These are phyloP conservation scores for Hibiscus mutabilis DNA, from an alignment of 345 rosid genomes.

Conservation along the genomic window DNA sequence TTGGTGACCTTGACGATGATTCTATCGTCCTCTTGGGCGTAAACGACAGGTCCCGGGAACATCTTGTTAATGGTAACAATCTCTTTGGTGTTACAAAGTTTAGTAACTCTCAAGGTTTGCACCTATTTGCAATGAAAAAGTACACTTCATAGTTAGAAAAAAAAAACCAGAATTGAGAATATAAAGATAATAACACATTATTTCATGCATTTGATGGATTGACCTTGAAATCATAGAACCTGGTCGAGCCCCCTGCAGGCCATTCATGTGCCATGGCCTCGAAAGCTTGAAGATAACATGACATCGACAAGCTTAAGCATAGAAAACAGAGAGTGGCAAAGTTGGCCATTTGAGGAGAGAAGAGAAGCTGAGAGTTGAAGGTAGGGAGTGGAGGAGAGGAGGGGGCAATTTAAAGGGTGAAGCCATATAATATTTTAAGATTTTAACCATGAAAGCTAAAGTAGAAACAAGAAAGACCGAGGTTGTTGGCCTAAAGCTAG, in stretches of 20 bases:
- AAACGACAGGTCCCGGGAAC: conserved; percentile 69
- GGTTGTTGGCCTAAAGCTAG: no score
- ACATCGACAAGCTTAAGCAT: conserved; percentile 22
- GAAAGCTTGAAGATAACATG: conserved; percentile 22
- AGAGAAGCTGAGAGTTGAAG: conserved; percentile 8
- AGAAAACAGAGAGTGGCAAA: conserved; percentile 22
- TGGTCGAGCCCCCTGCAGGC: conserved; percentile 42
- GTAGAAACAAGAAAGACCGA: neutral
- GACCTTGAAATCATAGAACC: conserved; percentile 76
- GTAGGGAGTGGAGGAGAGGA: neutral
- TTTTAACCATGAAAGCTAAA: conserved; percentile 12
- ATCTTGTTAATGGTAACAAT: conserved; percentile 61
- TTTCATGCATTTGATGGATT: neutral
- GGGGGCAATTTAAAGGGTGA: conserved; percentile 17
- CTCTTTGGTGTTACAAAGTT: conserved; percentile 53
- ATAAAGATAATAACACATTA: neutral
- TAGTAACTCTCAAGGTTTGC: conserved; percentile 46
- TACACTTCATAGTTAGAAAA: neutral
- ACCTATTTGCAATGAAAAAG: conserved; percentile 31
- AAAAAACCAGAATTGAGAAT: neutral
- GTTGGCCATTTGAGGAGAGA: conserved; percentile 27
- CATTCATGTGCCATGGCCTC: conserved; percentile 27
- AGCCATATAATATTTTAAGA: conserved; percentile 5
- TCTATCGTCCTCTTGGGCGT: conserved; percentile 73
- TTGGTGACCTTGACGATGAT: conserved; percentile 60